Evolutionary conservation across 768 basidiomycete genomes (phyloP).

Genomic region (Tylopilus vinaceipallidus): DNA sequence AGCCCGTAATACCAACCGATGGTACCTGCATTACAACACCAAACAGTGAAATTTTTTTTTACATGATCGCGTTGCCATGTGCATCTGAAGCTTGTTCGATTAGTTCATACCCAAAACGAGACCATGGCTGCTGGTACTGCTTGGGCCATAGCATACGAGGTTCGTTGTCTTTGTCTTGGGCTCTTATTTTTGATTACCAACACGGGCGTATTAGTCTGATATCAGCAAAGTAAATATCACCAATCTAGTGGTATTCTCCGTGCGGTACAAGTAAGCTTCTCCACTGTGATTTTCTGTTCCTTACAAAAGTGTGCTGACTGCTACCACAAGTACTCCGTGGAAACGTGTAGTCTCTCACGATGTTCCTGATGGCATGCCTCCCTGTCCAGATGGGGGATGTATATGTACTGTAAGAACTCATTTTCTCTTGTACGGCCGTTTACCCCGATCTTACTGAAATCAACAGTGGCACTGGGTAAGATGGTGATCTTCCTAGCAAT

Average conservation of each 20-base stretch:
- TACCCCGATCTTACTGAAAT: background rate
- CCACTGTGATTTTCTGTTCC: background rate
- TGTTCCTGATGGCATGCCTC: slow-evolving; percentile 4
- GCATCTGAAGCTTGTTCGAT: background rate
- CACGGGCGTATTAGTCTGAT: background rate
- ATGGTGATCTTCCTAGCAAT: too few species aligned
- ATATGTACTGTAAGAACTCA: background rate
- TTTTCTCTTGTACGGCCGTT: background rate
- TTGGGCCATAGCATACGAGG: slow-evolving; percentile 11
- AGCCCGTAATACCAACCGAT: background rate
- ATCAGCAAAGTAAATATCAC: background rate
- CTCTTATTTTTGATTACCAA: background rate
- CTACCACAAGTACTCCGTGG: slow-evolving; percentile 11
- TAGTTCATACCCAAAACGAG: slow-evolving; percentile 17
- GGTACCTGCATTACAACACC: background rate
- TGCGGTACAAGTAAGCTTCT: background rate
- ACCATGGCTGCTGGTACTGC: slow-evolving; percentile 8
- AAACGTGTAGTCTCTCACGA: background rate
- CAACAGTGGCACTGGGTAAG: slow-evolving; percentile 13
- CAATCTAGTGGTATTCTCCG: slow-evolving; percentile 1
- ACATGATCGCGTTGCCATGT: background rate
- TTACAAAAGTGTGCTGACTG: background rate
- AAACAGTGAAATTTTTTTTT: slow-evolving; percentile 15
- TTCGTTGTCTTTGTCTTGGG: background rate
- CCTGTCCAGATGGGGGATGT: slow-evolving; percentile 5